phyloP scores from a whole-genome alignment of 106 monocot genomes.

The Dendrobium nobile region DNA sequence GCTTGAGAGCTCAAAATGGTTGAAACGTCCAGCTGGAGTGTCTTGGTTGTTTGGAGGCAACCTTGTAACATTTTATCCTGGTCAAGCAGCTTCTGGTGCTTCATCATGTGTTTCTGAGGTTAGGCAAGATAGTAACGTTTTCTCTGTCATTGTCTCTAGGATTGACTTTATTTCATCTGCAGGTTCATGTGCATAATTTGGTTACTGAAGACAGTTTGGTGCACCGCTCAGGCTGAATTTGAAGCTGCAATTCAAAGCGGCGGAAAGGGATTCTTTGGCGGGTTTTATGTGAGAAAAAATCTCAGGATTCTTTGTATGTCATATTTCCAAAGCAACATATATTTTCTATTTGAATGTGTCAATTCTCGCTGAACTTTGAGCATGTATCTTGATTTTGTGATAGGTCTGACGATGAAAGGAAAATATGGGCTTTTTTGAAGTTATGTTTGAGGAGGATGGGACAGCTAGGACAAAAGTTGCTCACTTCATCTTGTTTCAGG shows the following conservation, averaged over 20 bases:
- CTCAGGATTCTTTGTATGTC: slow-evolving; percentile 66
- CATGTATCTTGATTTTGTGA: slow-evolving; percentile 11
- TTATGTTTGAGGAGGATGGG: slow-evolving; percentile 98
- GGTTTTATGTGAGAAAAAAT: slow-evolving; percentile 77
- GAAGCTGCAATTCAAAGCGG: slow-evolving; percentile 63
- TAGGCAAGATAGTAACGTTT: not conserved
- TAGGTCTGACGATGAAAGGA: slow-evolving; percentile 78
- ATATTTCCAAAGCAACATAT: not conserved
- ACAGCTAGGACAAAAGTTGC: slow-evolving; percentile 80
- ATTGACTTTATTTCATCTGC: slow-evolving; percentile 11
- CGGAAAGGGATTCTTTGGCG: slow-evolving; percentile 67
- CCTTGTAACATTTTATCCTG: slow-evolving; percentile 65
- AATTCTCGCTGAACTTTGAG: not conserved
- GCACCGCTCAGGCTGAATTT: slow-evolving; percentile 86
- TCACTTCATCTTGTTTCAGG: slow-evolving; percentile 84
- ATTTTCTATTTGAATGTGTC: not conserved
- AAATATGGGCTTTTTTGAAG: slow-evolving; percentile 91
- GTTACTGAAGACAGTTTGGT: slow-evolving; percentile 86
- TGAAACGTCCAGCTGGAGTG: slow-evolving; percentile 79
- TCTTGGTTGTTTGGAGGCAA: slow-evolving; percentile 99
- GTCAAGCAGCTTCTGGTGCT: slow-evolving; percentile 24
- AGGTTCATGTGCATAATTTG: slow-evolving; percentile 85
- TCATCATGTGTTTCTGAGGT: slow-evolving; percentile 63
- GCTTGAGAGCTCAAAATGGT: slow-evolving; percentile 93
- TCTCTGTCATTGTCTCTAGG: slow-evolving; percentile 11